These are phyloP conservation scores for Vanrija sp. DNA, from an alignment of 1,284 basidiomycete species.

Conservation along the genomic window DNA sequence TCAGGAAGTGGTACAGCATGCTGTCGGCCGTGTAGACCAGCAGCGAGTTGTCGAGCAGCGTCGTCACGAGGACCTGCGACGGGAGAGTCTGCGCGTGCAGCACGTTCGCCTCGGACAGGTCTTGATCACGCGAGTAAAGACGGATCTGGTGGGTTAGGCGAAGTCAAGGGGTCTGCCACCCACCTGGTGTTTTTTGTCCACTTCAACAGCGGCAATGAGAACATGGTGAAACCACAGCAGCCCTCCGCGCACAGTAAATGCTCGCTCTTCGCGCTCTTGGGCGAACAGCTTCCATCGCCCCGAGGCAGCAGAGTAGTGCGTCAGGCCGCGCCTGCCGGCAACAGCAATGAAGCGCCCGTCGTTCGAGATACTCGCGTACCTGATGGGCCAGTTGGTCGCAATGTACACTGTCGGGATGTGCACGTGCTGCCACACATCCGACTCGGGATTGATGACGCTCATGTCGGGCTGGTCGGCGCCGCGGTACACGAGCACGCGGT, in stretches of 20 bases:
- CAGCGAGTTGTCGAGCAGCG: slow-evolving; percentile 92
- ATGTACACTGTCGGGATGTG: slow-evolving; percentile 80
- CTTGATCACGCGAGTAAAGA: slow-evolving; percentile 90
- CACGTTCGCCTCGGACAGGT: slow-evolving; percentile 79
- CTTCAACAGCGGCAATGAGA: slow-evolving; percentile 83
- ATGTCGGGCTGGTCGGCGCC: slow-evolving; percentile 96
- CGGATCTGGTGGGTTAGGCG: slow-evolving; percentile 61
- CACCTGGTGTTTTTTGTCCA: slow-evolving; percentile 72
- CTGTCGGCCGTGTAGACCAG: slow-evolving; percentile 97
- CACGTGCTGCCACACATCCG: slow-evolving; percentile 95
- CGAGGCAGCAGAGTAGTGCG: slow-evolving; percentile 89
- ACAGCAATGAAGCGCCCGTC: slow-evolving; percentile 92
- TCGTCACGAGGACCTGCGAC: slow-evolving; percentile 75
- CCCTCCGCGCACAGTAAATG: slow-evolving; percentile 84
- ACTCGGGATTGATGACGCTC: slow-evolving; percentile 98
- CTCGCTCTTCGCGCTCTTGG: slow-evolving; percentile 80
- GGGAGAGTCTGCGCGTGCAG: slow-evolving; percentile 76
- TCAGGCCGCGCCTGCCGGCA: slow-evolving; percentile 83
- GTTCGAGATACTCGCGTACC: slow-evolving; percentile 83
- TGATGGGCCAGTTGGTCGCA: slow-evolving; percentile 89
- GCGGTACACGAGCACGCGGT: slow-evolving; percentile 89
- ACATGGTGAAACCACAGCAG: slow-evolving; percentile 97
- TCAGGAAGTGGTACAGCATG: slow-evolving; percentile 86
- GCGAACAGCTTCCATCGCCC: slow-evolving; percentile 93
- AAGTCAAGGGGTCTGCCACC: slow-evolving; percentile 20